Conservation (phyloP, 2,329 filamentous ascomycete species). For the Epichloe gansuensis region DNA sequence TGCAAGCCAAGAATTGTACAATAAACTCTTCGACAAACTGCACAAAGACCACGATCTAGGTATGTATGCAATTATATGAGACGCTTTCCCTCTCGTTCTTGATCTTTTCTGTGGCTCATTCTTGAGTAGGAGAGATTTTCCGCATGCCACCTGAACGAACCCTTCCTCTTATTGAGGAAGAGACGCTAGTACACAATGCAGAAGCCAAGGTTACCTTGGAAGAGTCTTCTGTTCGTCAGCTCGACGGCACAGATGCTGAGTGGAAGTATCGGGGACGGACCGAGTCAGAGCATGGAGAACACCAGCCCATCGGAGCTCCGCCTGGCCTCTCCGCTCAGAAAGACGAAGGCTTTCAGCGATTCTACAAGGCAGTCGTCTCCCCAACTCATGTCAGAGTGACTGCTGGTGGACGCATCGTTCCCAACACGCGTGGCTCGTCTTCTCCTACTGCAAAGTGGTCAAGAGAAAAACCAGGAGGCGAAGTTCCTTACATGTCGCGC, state of each 20-base stretch:
- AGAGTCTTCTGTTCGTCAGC: slow-evolving; percentile 16
- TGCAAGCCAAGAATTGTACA: slow-evolving; percentile 15
- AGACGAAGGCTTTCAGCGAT: slow-evolving; percentile 53
- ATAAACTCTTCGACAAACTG: slow-evolving; percentile 22
- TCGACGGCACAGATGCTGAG: slow-evolving; percentile 30
- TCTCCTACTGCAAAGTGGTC: slow-evolving; percentile 41
- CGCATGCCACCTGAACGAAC: slow-evolving; percentile 15
- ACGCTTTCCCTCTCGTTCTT: not conserved
- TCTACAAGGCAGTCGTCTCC: slow-evolving; percentile 56
- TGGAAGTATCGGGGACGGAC: slow-evolving; percentile 35
- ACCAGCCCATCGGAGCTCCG: slow-evolving; percentile 42
- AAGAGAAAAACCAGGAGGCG: slow-evolving; percentile 26
- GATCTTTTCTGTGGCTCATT: not conserved
- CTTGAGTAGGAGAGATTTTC: slow-evolving; percentile 19
- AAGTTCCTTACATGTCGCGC: slow-evolving; percentile 11
- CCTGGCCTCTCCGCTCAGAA: slow-evolving; percentile 41
- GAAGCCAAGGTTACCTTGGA: slow-evolving; percentile 5
- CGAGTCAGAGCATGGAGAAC: slow-evolving; percentile 28
- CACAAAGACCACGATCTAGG: slow-evolving; percentile 29
- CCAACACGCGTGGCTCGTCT: slow-evolving; percentile 43
- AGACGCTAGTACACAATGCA: slow-evolving; percentile 10
- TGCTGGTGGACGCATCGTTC: slow-evolving; percentile 54
- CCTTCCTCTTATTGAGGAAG: slow-evolving; percentile 21
- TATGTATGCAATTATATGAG: slow-evolving; percentile 13
- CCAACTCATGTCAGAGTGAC: slow-evolving; percentile 56